phyloP scores from a whole-genome alignment of 1,139 yeast genomes.

The Protomyces macrosporus region DNA sequence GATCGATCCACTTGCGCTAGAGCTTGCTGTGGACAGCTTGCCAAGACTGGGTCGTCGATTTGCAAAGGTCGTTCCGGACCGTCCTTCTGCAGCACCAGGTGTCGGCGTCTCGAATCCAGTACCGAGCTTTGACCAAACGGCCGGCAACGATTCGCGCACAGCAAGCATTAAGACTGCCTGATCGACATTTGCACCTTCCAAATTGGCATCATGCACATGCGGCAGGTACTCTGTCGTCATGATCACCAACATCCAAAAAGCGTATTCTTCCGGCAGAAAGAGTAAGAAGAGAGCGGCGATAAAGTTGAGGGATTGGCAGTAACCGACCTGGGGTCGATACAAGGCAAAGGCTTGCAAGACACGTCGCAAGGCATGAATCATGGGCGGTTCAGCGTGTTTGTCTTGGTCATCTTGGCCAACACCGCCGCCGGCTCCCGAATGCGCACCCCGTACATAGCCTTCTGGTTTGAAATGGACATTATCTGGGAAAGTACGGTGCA shows the following conservation, averaged over 20 bases:
- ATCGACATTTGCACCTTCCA: slow-evolving; percentile 92
- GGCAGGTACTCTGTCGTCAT: slow-evolving; percentile 81
- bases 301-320: slow-evolving; percentile 90
- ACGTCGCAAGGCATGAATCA: slow-evolving; percentile 68
- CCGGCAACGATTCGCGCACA: slow-evolving; percentile 75
- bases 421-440: slow-evolving; percentile 9
- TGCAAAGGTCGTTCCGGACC: neutral
- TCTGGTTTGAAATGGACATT: slow-evolving; percentile 60
- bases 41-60: neutral
- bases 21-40: neutral
- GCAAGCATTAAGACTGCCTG: slow-evolving; percentile 92
- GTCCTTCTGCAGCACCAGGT: neutral
- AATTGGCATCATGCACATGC: slow-evolving; percentile 80
- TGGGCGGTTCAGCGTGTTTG: slow-evolving; percentile 47
- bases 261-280: slow-evolving; percentile 80
- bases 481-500: slow-evolving; percentile 91
- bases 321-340: slow-evolving; percentile 85
- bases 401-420: slow-evolving; percentile 16
- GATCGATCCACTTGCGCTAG: neutral
- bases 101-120: slow-evolving; percentile 40
- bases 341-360: slow-evolving; percentile 80
- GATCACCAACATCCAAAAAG: slow-evolving; percentile 81
- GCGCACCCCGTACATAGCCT: slow-evolving; percentile 35
- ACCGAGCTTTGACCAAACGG: slow-evolving; percentile 60
- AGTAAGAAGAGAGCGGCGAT: slow-evolving; percentile 77